A percentile compares a stretch with the other conserved stretches of the same genome.
phyloP scores from a whole-genome alignment of 768 basidiomycete species.

The Tephrocybe sp. region DNA sequence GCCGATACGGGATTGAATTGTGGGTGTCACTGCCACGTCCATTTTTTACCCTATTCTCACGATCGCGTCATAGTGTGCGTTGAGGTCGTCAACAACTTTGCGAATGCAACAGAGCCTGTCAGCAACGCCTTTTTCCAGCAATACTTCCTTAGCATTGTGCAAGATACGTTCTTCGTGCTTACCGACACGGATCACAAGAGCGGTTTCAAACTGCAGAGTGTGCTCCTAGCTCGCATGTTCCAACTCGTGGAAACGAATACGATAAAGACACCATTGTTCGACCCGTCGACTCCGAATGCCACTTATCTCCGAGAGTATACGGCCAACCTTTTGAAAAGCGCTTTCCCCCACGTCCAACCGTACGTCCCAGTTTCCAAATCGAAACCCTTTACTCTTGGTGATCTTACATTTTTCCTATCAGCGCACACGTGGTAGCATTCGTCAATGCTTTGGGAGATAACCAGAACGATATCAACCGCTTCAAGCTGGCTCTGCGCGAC shows the following conservation, averaged over 20 bases:
- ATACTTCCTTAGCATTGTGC: slow-evolving; percentile 90
- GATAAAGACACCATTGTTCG: slow-evolving; percentile 83
- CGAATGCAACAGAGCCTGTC: slow-evolving; percentile 69
- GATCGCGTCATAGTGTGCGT: slow-evolving; percentile 63
- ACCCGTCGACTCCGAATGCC: slow-evolving; percentile 78
- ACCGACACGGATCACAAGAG: slow-evolving; percentile 99
- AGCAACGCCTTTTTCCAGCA: slow-evolving; percentile 95
- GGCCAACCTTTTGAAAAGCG: slow-evolving; percentile 79
- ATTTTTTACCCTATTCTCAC: slow-evolving; percentile 1
- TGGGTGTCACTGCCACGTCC: slow-evolving; percentile 33
- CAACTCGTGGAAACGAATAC: slow-evolving; percentile 82
- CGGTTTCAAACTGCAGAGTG: slow-evolving; percentile 93
- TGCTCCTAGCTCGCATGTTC: slow-evolving; percentile 92
- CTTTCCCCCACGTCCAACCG: slow-evolving; percentile 92
- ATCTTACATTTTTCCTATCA: slow-evolving; percentile 35
- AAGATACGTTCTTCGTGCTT: slow-evolving; percentile 96
- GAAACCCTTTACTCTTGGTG: slow-evolving; percentile 3
- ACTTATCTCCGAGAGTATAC: slow-evolving; percentile 84
- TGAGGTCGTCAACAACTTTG: slow-evolving; percentile 96
- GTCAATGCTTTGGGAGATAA: slow-evolving; percentile 67
- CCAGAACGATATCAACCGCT: slow-evolving; percentile 80
- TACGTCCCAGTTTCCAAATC: slow-evolving; percentile 36
- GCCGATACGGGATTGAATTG: slow-evolving; percentile 86
- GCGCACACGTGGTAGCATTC: slow-evolving; percentile 73
- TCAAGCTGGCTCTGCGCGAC: slow-evolving; percentile 93